Evolutionary conservation across 2,329 filamentous ascomycete genomes (phyloP).

Genomic region (Bipolaris cookei): DNA sequence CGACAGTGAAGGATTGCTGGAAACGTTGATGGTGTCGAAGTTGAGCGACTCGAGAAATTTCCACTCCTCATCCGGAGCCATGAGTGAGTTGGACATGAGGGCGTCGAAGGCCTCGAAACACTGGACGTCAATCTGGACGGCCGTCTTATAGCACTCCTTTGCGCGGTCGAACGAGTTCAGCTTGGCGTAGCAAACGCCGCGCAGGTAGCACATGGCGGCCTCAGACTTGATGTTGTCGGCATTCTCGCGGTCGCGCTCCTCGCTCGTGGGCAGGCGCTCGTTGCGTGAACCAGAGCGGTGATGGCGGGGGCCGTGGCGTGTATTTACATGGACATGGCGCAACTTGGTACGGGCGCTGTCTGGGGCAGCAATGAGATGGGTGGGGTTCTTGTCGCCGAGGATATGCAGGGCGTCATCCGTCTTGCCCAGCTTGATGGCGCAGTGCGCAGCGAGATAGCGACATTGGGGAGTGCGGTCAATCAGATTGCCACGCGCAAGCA

Average conservation of each 20-base stretch:
- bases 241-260: constrained; percentile 72
- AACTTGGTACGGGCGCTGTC: constrained; percentile 73
- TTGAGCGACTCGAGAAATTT: constrained; percentile 85
- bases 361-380: constrained; percentile 76
- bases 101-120: constrained; percentile 99
- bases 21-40: constrained; percentile 79
- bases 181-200: constrained; percentile 93
- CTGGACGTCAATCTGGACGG: constrained; percentile 93
- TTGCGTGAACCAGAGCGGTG: constrained; percentile 54
- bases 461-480: constrained; percentile 82
- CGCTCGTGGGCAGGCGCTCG: constrained; percentile 63
- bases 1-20: constrained; percentile 68
- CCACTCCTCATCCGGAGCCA: constrained; percentile 89
- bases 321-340: constrained; percentile 66
- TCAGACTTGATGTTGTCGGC: constrained; percentile 81
- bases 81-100: constrained; percentile 93
- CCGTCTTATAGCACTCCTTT: constrained; percentile 98
- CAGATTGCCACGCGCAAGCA: constrained; percentile 84
- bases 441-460: constrained; percentile 91
- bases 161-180: constrained; percentile 97
- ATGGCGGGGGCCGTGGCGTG: constrained; percentile 55
- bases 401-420: constrained; percentile 87
- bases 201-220: constrained; percentile 94
- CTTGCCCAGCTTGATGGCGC: constrained; percentile 88
- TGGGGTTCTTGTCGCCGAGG: constrained; percentile 92